A percentile compares a stretch with the other conserved stretches of the same genome.
These are phyloP conservation scores for Quercus aquifolioides DNA, from an alignment of 306 rosid species.

Conservation along the genomic window DNA sequence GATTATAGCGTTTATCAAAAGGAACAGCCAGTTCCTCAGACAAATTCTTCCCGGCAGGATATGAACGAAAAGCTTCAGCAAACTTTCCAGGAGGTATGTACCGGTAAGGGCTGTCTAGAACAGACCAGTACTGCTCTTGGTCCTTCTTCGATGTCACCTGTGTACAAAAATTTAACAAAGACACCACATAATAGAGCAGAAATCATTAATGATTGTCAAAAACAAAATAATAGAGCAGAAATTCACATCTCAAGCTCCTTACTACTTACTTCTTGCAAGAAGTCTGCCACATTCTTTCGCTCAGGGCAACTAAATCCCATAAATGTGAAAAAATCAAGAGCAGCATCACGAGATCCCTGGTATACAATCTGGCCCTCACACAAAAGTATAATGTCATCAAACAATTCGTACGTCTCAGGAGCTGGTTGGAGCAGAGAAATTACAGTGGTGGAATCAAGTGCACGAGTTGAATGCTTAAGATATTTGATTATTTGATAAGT, in stretches of 20 bases:
- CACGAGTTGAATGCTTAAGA: conserved; percentile 84
- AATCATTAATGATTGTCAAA: conserved; percentile 14
- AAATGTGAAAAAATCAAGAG: conserved; percentile 67
- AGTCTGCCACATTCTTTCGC: conserved; percentile 96
- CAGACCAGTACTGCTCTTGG: conserved; percentile 97
- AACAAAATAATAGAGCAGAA: conserved; percentile 11
- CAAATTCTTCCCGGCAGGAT: conserved; percentile 66
- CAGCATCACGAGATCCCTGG: conserved; percentile 83
- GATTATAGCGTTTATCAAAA: conserved; percentile 75
- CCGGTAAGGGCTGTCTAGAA: conserved; percentile 71
- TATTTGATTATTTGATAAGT: conserved; percentile 86
- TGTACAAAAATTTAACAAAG: conserved; percentile 19
- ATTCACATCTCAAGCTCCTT: conserved; percentile 11
- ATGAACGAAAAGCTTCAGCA: conserved; percentile 68
- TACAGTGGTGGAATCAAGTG: conserved; percentile 86
- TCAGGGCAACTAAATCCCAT: conserved; percentile 92
- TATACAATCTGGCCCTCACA: conserved; percentile 93
- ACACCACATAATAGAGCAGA: conserved; percentile 2
- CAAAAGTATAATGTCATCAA: conserved; percentile 90
- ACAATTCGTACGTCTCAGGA: conserved; percentile 96
- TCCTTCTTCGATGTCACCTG: conserved; percentile 96
- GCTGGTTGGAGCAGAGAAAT: conserved; percentile 98
- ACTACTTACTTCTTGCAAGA: conserved; percentile 91
- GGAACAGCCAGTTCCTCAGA: conserved; percentile 66
- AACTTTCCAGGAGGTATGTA: conserved; percentile 75